phyloP scores from a whole-genome alignment of 768 basidiomycete genomes.

The Boletales sp. region DNA sequence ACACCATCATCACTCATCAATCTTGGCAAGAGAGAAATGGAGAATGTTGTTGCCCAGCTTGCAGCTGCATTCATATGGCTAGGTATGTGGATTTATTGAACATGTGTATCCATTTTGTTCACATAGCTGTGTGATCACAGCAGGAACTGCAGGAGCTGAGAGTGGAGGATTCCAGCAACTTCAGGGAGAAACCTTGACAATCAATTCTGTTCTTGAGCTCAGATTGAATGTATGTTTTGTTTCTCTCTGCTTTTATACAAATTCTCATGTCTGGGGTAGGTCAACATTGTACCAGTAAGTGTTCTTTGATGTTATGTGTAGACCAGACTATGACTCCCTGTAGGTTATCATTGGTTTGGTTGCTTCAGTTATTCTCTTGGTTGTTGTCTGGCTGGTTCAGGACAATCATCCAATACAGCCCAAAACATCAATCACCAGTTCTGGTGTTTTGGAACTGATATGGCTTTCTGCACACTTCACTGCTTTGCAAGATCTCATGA shows the following conservation, averaged over 20 bases:
- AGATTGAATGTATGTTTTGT: conserved; percentile 1
- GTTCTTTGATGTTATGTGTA: too few relatives aligned
- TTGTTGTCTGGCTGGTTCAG: not conserved
- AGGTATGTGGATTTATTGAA: not conserved
- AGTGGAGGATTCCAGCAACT: not conserved
- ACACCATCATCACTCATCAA: not conserved
- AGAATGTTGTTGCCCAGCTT: conserved; percentile 1
- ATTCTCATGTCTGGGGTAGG: not conserved
- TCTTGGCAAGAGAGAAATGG: not conserved
- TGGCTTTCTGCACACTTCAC: conserved; percentile 1
- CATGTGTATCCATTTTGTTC: not conserved
- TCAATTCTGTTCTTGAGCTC: not conserved
- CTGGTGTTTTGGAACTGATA: not conserved
- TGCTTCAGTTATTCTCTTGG: not conserved
- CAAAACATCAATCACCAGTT: not conserved
- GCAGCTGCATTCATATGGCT: conserved; percentile 7
- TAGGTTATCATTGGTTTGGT: not conserved
- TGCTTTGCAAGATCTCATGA: not conserved
- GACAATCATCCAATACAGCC: not conserved
- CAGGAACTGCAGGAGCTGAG: not conserved
- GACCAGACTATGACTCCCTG: not conserved
- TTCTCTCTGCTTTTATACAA: too few relatives aligned
- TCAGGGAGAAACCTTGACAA: not conserved
- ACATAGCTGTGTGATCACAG: not conserved
- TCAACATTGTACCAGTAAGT: not conserved